Evolutionary conservation across 495 filamentous ascomycete species (phyloP), one percentile per base, ranked within the genome.

Genomic region (Podospora bellae-mahoneyi): DNA sequence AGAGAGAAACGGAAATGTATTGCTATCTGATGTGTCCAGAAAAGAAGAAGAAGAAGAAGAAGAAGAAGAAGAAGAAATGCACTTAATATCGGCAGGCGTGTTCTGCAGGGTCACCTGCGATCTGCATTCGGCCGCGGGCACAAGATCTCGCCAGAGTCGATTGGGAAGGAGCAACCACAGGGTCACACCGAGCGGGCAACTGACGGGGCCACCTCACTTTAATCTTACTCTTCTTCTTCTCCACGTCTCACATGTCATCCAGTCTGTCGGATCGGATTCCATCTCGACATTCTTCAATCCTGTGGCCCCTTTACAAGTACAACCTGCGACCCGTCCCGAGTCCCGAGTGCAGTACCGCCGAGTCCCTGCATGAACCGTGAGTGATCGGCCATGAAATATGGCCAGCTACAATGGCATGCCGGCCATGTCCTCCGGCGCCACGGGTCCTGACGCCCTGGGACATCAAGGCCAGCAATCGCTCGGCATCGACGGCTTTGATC

Each of bases 331-430:
- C 30, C 30, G 30, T 32, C 30, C 30, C 30, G 30, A 32, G 30
- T 32, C 4, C 30, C 30, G 3, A 32, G 30, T 32, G 4, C 23
- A 23, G 23, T 23, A 23, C 23, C 23, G 7, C 5, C 18, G 19
- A 59, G 56, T 27, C 16, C 19, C 19, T 59, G 19, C 26, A 20
- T 20, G 26, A 59, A 59, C 19, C 56, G 59, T 15, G 34, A 20
- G 60, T 27, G 69, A 69, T 71, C 72, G 64, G 80, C 76, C 71
- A 82, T 82, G 81, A 75, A 67, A 84, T 10, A 48, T 84, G 82
- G 80, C 82, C 67, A 76, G 73, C 74, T 84, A 79, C 78, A 83
- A 80, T 72, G 76, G 79, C 75, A 78, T 82, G 75, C 79, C 80
- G 74, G 76, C 76, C 67, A 74, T 81, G 64, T 70, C 75, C 65